A percentile compares a stretch with the other conserved stretches of the same genome.
These are phyloP conservation scores for Citrus sp. DNA, from an alignment of 345 rosid species.

Conservation along the genomic window DNA sequence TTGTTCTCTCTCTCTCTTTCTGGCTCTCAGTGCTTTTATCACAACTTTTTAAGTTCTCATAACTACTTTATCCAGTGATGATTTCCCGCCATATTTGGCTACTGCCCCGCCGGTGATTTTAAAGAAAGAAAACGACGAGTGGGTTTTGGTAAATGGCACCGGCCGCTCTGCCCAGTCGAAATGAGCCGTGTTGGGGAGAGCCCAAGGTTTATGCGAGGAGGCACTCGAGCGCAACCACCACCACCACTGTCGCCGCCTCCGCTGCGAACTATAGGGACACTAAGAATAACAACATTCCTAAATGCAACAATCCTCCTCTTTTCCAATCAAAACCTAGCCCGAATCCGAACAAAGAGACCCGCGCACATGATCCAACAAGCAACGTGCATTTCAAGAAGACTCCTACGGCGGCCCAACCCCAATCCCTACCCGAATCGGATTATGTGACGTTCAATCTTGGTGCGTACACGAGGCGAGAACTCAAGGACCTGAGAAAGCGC, in stretches of 20 bases:
- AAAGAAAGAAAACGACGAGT: background rate
- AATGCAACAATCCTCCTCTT: background rate
- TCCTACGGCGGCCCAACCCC: background rate
- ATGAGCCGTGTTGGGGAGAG: conserved; percentile 40
- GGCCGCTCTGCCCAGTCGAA: conserved; percentile 34
- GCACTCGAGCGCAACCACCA: conserved; percentile 13
- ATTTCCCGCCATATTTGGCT: background rate
- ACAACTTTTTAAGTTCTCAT: background rate
- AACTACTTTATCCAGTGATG: background rate
- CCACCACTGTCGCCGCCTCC: conserved; percentile 8
- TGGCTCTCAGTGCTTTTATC: background rate
- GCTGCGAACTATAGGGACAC: background rate
- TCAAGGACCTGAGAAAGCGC: conserved; percentile 37
- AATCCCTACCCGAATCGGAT: background rate
- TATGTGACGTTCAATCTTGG: conserved; percentile 28
- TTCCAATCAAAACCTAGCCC: conserved; percentile 15
- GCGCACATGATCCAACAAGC: conserved; percentile 13
- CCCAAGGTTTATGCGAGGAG: conserved; percentile 37
- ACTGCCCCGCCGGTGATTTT: conserved; percentile 7
- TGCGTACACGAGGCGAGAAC: conserved; percentile 26
- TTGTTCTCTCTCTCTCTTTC: background rate
- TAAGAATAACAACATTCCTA: background rate
- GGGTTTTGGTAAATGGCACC: conserved; percentile 29
- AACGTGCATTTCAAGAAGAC: conserved; percentile 10
- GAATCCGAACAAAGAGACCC: conserved; percentile 10